Conservation (phyloP, 768 basidiomycete species). For the Tricholoma matsutake region DNA sequence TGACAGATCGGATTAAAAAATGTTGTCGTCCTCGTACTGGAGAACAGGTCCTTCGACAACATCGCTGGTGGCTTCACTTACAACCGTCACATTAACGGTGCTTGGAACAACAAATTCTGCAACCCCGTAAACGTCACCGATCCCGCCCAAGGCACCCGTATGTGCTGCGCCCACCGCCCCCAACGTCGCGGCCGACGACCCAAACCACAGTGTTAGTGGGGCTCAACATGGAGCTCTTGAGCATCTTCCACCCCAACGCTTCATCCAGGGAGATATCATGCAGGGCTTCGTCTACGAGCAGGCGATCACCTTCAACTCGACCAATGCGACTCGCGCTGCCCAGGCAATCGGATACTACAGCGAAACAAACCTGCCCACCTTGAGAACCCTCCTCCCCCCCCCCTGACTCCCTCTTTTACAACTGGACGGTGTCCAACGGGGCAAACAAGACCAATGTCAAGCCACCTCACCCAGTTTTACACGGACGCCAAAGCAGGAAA, state of each 20-base stretch:
- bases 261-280: slow-evolving; percentile 16
- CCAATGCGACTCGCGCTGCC: slow-evolving; percentile 17
- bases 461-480: slow-evolving; percentile 27
- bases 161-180: slow-evolving; percentile 18
- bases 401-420: slow-evolving; percentile 22
- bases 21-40: slow-evolving; percentile 25
- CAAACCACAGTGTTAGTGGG: slow-evolving; percentile 23
- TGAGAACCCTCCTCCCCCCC: slow-evolving; percentile 21
- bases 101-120: slow-evolving; percentile 19
- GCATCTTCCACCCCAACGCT: slow-evolving; percentile 20
- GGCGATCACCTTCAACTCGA: slow-evolving; percentile 14
- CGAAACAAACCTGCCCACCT: slow-evolving; percentile 20
- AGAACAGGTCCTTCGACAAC: slow-evolving; percentile 30
- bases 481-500: slow-evolving; percentile 21
- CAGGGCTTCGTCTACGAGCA: slow-evolving; percentile 25
- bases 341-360: slow-evolving; percentile 26
- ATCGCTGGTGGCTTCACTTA: slow-evolving; percentile 23
- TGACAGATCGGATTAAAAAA: slow-evolving; percentile 16
- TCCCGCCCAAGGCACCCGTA: slow-evolving; percentile 14
- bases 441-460: slow-evolving; percentile 15
- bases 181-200: slow-evolving; percentile 21
- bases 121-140: slow-evolving; percentile 19
- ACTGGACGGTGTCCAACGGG: slow-evolving; percentile 18
- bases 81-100: slow-evolving; percentile 17
- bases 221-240: slow-evolving; percentile 24